phyloP scores from a whole-genome alignment of 306 rosid species.

The Rubus parviflorus region DNA sequence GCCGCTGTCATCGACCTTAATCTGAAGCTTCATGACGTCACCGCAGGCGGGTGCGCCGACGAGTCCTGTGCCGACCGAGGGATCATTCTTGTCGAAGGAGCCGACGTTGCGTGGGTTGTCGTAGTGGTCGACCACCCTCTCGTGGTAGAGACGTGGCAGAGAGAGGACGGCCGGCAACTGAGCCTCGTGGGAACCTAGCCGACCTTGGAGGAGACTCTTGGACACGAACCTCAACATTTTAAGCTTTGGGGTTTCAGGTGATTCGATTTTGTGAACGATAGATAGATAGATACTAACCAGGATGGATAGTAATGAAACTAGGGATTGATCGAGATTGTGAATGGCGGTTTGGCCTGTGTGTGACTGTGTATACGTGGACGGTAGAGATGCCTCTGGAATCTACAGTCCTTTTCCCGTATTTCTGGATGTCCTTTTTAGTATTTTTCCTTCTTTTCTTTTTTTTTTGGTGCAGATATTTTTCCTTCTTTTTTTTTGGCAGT shows the following conservation, averaged over 20 bases:
- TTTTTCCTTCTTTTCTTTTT: not conserved
- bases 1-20: constrained; percentile 74
- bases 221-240: constrained; percentile 62
- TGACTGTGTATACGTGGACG: constrained; percentile 20
- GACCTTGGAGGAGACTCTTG: constrained; percentile 44
- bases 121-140: constrained; percentile 88
- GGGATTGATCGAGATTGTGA: not conserved
- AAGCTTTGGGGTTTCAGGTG: not conserved
- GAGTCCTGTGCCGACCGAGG: constrained; percentile 78
- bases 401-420: not conserved
- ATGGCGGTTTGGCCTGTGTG: constrained; percentile 6
- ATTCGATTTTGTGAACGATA: constrained; percentile 6
- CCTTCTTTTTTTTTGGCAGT: not conserved
- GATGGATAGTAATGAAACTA: not conserved
- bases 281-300: no score
- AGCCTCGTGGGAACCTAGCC: constrained; percentile 34
- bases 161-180: constrained; percentile 38
- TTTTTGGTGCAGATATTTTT: no score
- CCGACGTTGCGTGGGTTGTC: constrained; percentile 84
- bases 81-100: constrained; percentile 77
- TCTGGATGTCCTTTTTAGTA: not conserved
- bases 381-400: not conserved
- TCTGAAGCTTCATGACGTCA: constrained; percentile 93
- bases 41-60: constrained; percentile 95
- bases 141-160: constrained; percentile 62